Evolutionary conservation across 768 basidiomycete genomes (phyloP), one percentile per base, ranked within the genome.

Genomic region (Boletus fagicola): DNA sequence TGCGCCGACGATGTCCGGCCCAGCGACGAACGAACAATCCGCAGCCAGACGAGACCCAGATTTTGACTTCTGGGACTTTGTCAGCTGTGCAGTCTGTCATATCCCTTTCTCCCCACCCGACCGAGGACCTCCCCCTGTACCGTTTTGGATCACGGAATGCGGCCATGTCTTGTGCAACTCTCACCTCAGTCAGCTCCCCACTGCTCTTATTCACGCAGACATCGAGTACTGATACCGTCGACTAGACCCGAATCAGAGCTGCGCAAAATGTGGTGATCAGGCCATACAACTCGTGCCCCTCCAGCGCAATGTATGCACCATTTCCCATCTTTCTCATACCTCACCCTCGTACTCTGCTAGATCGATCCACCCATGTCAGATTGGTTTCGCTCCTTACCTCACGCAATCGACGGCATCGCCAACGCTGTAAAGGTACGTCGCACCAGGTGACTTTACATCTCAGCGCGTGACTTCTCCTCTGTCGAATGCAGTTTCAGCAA

Each of bases 121-220:
- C 38, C 74, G 77, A 42, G 81, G 79, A 0, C 72, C 75, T 1
- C 79, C 85, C 11, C 76, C 80, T 3, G 73, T 89, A 28, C 92
- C 92, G 0, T 94, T 93, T 69, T 94, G 92, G 92, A 77, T 92
- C 58, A 92, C 92, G 2, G 90, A 92, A 69, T 94, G 92, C 63
- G 90, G 90, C 0, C 92, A 94, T 77, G 81, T 93, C 55, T 63
- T 93, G 28, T 94, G 92, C 78, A 93, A 94, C 66, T 79, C 81
- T 39, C 92, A 94, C 73, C 83, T 94, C 68, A 89, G 92, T 93
- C 67, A 68, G 78, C 64, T 28, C 45, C 24, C 22, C n/a, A 1
- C 4, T 1, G 24, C 22, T 28, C 33, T 51, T 54, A 22, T 30
- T 22, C 18, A 1, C 16, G 2, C 10, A 35, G 3, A 10, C 30